Evolutionary conservation across 225 moss, liverwort and hornwort genomes (phyloP).

Genomic region (Pseudisothecium myosuroides): DNA sequence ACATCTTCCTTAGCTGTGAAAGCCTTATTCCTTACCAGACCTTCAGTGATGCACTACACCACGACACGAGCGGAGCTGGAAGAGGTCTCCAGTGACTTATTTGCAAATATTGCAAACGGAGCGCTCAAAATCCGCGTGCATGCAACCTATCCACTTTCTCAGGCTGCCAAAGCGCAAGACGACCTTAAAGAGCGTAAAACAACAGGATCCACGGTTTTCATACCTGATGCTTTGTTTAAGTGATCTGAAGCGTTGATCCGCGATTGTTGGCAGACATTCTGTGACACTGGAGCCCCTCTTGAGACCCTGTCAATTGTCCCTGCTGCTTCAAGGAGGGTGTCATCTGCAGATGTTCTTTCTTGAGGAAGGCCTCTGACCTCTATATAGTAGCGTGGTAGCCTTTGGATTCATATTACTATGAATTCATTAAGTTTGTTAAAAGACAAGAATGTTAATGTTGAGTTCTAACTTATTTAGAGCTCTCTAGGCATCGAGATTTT

Average conservation of each 20-base stretch:
- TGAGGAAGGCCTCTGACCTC: neutral
- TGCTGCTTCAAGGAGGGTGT: neutral
- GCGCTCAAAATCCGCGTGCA: conserved; percentile 53
- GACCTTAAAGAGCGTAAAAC: conserved; percentile 71
- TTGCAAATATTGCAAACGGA: conserved; percentile 45
- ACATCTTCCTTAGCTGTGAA: conserved; percentile 11
- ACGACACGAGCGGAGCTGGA: conserved; percentile 45
- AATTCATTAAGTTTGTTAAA: neutral
- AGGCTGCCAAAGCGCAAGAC: conserved; percentile 50
- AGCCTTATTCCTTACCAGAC: conserved; percentile 45
- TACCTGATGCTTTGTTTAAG: conserved; percentile 7
- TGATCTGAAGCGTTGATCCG: neutral
- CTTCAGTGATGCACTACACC: conserved; percentile 35
- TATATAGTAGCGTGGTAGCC: neutral
- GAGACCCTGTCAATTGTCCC: neutral
- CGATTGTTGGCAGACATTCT: neutral
- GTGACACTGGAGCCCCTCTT: neutral
- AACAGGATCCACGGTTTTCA: conserved; percentile 68
- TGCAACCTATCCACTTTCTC: conserved; percentile 46
- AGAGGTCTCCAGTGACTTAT: conserved; percentile 37
- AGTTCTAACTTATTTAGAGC: no score
- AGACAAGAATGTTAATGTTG: neutral
- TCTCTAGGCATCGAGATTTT: no score
- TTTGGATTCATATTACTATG: neutral
- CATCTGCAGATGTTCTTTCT: neutral